Evolutionary conservation across 2,329 filamentous ascomycete genomes (phyloP).

Genomic region (Canariomyces notabilis): DNA sequence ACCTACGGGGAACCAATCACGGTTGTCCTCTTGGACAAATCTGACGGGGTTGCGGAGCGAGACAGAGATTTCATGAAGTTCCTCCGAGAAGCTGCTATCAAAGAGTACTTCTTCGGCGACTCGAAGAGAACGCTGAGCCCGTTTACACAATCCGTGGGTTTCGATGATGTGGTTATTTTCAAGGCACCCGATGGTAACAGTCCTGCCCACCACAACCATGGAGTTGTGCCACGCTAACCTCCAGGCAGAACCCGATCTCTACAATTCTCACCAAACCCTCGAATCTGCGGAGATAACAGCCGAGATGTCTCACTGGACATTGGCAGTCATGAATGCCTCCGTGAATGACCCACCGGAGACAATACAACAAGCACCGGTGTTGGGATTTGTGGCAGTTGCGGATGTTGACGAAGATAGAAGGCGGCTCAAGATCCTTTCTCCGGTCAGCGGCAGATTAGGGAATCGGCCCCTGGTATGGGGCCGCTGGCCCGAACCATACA

Average conservation of each 20-base stretch:
- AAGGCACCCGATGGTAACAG: conserved; percentile 55
- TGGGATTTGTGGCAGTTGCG: conserved; percentile 90
- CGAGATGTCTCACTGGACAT: conserved; percentile 71
- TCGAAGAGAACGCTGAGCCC: conserved; percentile 72
- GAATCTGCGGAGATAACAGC: conserved; percentile 61
- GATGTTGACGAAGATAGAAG: conserved; percentile 83
- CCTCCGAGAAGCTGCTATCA: conserved; percentile 69
- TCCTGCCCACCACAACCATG: conserved; percentile 6
- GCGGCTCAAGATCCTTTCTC: conserved; percentile 75
- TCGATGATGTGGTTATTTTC: conserved; percentile 69
- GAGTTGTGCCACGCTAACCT: conserved; percentile 3
- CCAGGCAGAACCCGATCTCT: conserved; percentile 16
- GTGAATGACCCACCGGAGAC: conserved; percentile 63
- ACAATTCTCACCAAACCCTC: conserved; percentile 38
- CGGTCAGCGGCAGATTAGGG: conserved; percentile 75
- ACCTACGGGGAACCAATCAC: conserved; percentile 62
- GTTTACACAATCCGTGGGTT: conserved; percentile 79
- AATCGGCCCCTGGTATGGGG: conserved; percentile 78
- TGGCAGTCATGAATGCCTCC: conserved; percentile 78
- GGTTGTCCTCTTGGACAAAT: conserved; percentile 76
- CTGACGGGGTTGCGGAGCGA: conserved; percentile 75
- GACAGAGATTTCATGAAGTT: conserved; percentile 70
- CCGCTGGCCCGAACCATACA: conserved; percentile 77
- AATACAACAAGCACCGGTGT: conserved; percentile 74
- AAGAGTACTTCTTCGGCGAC: conserved; percentile 92